These are phyloP conservation scores for Phlebiopsis flavidoalba DNA, from an alignment of 768 basidiomycete genomes.

Conservation along the genomic window DNA sequence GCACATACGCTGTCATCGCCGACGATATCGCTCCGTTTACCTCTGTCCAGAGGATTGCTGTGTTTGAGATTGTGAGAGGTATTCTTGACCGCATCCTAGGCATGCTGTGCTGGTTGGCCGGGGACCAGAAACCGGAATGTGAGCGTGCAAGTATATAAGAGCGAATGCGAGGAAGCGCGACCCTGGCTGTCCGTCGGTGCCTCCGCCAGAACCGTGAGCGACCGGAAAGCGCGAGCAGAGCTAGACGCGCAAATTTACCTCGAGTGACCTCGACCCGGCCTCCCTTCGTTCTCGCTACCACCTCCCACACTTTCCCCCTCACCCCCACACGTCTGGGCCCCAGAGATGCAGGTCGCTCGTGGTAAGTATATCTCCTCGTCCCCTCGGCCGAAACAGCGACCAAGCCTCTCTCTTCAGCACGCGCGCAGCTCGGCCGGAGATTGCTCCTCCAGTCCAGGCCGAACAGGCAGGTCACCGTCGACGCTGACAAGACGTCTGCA, in stretches of 20 bases:
- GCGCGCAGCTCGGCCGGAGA: conserved; percentile 21
- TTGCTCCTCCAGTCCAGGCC: conserved; percentile 21
- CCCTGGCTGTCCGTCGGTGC: background rate
- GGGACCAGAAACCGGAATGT: too few relatives aligned
- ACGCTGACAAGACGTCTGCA: conserved; percentile 17
- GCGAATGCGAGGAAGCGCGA: background rate
- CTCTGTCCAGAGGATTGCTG: too few relatives aligned
- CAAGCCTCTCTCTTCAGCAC: background rate
- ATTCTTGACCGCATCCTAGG: too few relatives aligned
- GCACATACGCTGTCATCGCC: too few relatives aligned
- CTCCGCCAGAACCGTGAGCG: background rate
- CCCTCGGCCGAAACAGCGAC: background rate
- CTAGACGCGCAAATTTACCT: background rate
- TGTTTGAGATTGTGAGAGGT: too few relatives aligned
- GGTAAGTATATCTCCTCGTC: background rate
- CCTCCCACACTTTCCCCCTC: background rate
- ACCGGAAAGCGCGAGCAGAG: background rate
- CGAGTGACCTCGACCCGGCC: background rate
- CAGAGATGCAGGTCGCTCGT: conserved; percentile 11
- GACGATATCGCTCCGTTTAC: too few relatives aligned
- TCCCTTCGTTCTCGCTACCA: background rate
- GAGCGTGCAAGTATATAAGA: too few relatives aligned
- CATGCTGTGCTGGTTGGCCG: too few relatives aligned
- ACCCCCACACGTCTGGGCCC: background rate
- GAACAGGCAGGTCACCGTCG: conserved; percentile 11